Evolutionary conservation across 2,329 filamentous ascomycete species (phyloP).

Genomic region (Beauveria asiatica): DNA sequence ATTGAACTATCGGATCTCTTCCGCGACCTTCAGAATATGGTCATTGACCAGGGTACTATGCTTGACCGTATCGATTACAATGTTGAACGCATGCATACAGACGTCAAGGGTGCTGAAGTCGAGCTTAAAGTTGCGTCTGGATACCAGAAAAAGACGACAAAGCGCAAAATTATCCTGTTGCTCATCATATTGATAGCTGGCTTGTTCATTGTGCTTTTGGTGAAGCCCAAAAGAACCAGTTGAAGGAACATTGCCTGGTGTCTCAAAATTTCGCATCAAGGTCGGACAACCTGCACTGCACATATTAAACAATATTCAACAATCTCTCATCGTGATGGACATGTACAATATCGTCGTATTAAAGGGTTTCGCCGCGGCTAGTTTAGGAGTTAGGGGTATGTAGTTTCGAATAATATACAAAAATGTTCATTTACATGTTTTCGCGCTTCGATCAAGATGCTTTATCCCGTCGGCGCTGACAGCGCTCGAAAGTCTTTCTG

Average conservation of each 20-base stretch:
- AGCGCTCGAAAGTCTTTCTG: background rate
- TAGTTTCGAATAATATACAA: constrained; percentile 2
- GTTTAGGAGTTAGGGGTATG: background rate
- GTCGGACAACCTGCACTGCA: background rate
- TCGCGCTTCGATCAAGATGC: background rate
- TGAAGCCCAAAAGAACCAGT: constrained; percentile 63
- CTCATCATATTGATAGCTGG: constrained; percentile 75
- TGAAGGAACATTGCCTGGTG: constrained; percentile 6
- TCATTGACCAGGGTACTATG: constrained; percentile 85
- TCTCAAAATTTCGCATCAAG: background rate
- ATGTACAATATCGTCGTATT: constrained; percentile 8
- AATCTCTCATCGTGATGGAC: background rate
- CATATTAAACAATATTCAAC: background rate
- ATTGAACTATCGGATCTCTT: constrained; percentile 96
- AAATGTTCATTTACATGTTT: background rate
- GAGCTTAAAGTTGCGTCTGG: constrained; percentile 82
- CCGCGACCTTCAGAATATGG: constrained; percentile 91
- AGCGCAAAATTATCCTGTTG: constrained; percentile 88
- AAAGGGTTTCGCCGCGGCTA: background rate
- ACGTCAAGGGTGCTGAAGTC: constrained; percentile 87
- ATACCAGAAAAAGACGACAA: constrained; percentile 82
- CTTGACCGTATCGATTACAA: constrained; percentile 97
- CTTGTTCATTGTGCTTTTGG: constrained; percentile 72
- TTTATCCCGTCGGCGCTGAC: background rate
- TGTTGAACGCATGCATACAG: constrained; percentile 86